A percentile compares a stretch with the other conserved stretches of the same genome.
These are phyloP conservation scores for Cyclotella choctawhatcheeana DNA, from an alignment of 108 stramenopile species.

Conservation along the genomic window DNA sequence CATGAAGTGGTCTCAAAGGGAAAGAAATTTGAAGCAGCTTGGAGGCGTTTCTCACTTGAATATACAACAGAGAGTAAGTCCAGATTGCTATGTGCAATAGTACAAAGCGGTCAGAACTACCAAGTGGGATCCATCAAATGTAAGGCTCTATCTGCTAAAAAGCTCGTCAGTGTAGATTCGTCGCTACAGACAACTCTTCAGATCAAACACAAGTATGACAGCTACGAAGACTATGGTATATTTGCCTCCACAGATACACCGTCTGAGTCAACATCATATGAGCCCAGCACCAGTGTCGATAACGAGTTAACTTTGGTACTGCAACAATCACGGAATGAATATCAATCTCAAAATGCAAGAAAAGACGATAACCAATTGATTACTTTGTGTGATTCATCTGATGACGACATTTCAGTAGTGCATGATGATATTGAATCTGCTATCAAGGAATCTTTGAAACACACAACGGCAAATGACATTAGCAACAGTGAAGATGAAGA, in stretches of 20 bases:
- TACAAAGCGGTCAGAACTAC: slow-evolving; percentile 71
- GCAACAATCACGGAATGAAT: slow-evolving; percentile 30
- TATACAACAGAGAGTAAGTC: slow-evolving; percentile 51
- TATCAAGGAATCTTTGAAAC: slow-evolving; percentile 31
- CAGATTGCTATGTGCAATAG: slow-evolving; percentile 58
- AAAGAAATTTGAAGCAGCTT: slow-evolving; percentile 77
- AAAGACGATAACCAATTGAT: background rate
- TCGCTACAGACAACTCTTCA: background rate
- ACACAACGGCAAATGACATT: background rate
- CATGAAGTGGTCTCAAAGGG: slow-evolving; percentile 74
- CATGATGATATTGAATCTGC: slow-evolving; percentile 21
- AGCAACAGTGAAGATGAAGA: slow-evolving; percentile 27
- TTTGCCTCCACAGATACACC: slow-evolving; percentile 35
- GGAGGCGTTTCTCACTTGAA: slow-evolving; percentile 55
- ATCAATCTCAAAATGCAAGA: background rate
- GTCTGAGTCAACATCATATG: background rate
- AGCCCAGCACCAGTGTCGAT: background rate
- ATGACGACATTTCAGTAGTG: background rate
- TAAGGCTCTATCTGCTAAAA: background rate
- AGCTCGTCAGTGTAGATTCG: background rate
- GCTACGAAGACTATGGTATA: slow-evolving; percentile 42
- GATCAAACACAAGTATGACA: slow-evolving; percentile 17
- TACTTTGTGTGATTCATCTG: slow-evolving; percentile 2
- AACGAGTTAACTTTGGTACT: slow-evolving; percentile 14
- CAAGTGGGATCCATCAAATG: slow-evolving; percentile 62